These are phyloP conservation scores for Glarea lozoyensis DNA, from an alignment of 495 filamentous ascomycete genomes.

Conservation along the genomic window DNA sequence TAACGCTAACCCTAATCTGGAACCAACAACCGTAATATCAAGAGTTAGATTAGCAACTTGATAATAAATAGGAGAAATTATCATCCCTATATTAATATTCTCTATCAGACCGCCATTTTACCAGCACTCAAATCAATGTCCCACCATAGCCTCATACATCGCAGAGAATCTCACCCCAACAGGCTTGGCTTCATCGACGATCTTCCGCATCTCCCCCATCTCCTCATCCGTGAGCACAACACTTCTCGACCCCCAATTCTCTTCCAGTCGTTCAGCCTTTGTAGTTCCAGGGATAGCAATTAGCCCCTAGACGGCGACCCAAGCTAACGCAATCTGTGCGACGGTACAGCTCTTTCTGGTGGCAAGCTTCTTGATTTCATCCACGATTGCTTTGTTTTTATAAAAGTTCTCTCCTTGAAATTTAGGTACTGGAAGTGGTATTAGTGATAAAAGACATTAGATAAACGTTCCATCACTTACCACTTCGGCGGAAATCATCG, in stretches of 20 bases:
- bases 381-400: conserved; percentile 60
- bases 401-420: conserved; percentile 64
- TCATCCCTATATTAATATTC: no score
- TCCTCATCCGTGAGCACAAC: conserved; percentile 30
- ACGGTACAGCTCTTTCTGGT: conserved; percentile 46
- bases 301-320: conserved; percentile 41
- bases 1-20: no score
- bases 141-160: conserved; percentile 31
- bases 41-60: no score
- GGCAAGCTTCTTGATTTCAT: conserved; percentile 38
- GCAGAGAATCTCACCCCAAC: conserved; percentile 27
- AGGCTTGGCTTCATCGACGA: conserved; percentile 33
- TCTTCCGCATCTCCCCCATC: conserved; percentile 26
- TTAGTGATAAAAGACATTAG: neutral
- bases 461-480: neutral
- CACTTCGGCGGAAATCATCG: conserved; percentile 16
- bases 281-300: conserved; percentile 72
- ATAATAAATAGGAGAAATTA: no score
- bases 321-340: conserved; percentile 68
- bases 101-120: neutral
- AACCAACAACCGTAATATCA: no score
- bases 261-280: conserved; percentile 34
- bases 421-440: conserved; percentile 15
- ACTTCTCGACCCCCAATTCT: conserved; percentile 38
- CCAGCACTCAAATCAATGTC: conserved; percentile 20